Evolutionary conservation across 345 rosid genomes (phyloP).

Genomic region (Pugionium cornutum): DNA sequence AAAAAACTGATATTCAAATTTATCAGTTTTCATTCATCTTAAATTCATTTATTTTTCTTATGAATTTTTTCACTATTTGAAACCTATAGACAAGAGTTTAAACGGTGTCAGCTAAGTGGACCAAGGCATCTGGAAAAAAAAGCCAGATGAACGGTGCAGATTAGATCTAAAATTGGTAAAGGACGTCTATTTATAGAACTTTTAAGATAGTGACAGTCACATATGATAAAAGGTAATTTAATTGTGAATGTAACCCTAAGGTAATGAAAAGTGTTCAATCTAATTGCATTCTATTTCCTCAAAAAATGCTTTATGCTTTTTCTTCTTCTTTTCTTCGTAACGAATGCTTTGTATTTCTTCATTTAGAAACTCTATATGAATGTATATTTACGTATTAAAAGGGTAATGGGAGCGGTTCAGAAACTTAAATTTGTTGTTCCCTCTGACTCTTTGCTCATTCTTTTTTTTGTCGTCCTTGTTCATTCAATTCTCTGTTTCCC

Average conservation of each 20-base stretch:
- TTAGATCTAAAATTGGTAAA: conserved; percentile 1
- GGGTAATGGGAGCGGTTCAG: conserved; percentile 25
- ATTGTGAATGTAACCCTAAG: neutral
- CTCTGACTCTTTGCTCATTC: too few relatives aligned
- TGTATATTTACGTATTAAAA: conserved; percentile 16
- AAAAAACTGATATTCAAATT: too few relatives aligned
- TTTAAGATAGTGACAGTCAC: conserved; percentile 24
- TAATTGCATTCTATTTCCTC: conserved; percentile 20
- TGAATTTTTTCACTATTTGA: neutral
- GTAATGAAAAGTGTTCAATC: conserved; percentile 14
- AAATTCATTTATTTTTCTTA: neutral
- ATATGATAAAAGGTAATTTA: conserved; percentile 8
- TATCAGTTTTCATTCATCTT: neutral
- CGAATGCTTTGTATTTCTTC: conserved; percentile 4
- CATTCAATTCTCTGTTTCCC: too few relatives aligned
- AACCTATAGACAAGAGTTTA: neutral
- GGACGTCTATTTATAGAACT: conserved; percentile 2
- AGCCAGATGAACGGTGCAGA: conserved; percentile 21
- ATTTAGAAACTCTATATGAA: conserved; percentile 4
- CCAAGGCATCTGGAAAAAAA: neutral
- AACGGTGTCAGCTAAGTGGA: conserved; percentile 10
- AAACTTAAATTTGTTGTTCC: conserved; percentile 36
- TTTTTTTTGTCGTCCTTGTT: too few relatives aligned
- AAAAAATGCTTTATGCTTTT: neutral
- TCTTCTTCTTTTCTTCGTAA: too few relatives aligned